Conservation (phyloP, 257 asterid genomes). For the Coffea canephora region DNA sequence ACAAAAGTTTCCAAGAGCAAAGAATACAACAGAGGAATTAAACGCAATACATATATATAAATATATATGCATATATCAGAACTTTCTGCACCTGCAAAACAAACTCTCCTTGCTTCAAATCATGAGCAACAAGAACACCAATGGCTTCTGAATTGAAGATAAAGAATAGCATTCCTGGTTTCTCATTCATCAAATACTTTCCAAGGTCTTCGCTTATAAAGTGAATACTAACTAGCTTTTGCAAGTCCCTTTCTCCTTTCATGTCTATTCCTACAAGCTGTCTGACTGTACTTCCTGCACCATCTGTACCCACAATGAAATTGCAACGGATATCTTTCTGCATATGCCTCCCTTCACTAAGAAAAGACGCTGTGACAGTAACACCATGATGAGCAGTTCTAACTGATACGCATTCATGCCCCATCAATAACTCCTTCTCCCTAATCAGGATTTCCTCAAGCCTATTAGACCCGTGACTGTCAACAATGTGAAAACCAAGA, state of each 20-base stretch:
- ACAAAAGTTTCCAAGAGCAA: not conserved
- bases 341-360: constrained; percentile 44
- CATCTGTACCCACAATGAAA: constrained; percentile 83
- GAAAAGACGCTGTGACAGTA: constrained; percentile 49
- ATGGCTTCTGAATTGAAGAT: constrained; percentile 76
- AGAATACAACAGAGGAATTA: not conserved
- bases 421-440: constrained; percentile 57
- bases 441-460: constrained; percentile 27
- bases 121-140: constrained; percentile 96
- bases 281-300: constrained; percentile 84
- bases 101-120: constrained; percentile 85
- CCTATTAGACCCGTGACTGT: constrained; percentile 23
- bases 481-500: constrained; percentile 44
- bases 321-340: constrained; percentile 50
- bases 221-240: constrained; percentile 87
- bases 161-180: constrained; percentile 95
- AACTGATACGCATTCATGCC: constrained; percentile 75
- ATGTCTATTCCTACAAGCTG: constrained; percentile 66
- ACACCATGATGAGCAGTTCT: constrained; percentile 38
- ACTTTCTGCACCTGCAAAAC: constrained; percentile 69
- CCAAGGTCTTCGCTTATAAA: constrained; percentile 79
- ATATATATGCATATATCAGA: not conserved
- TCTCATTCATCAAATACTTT: constrained; percentile 67
- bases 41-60: not conserved
- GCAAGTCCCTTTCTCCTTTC: constrained; percentile 76